Base-by-base conservation (phyloP, 129 eudicot species). In the Flaveria sonorensis region DNA sequence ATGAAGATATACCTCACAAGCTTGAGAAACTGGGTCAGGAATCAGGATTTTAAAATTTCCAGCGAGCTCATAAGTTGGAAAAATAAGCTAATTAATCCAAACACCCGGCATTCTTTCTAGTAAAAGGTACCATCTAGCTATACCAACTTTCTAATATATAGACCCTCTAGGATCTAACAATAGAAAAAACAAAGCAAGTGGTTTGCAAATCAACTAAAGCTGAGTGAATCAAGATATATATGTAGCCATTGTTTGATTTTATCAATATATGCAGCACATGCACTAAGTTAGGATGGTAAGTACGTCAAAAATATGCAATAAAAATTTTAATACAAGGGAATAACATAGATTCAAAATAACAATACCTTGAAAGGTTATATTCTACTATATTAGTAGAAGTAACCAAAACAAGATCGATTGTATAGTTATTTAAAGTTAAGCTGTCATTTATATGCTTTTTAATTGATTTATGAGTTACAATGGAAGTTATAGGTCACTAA, bases 211-310 rank as follows among this genome's bases (percentile, higher is more conserved):
- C 39, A 46, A 43, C 55, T 21, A 43, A 43, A 45, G 5, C 24
- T 43, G 39, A 20, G n/a, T 68, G 73, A 20, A 45, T 45, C 18
- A 43, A 68, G 53, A 28, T 61, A 61, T 24, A 24, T 13, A 10
- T 61, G 32, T 8, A 10, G 64, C 6, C 64, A 61, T 26, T 24
- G n/a, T 61, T 61, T 61, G 42, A 61, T 26, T 26, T n/a, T 61
- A 68, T 45, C 55, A 43, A 13, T 47, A 68, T 68, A 68, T 39
- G 72, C 53, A 68, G 8, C 52, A 68, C 30, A 68, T 18, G 6
- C 2, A 68, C 53, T 19, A 68, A 42, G 16, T 42, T 18, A 16
- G 53, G 72, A 68, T 68, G 30, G 24, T n/a, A 40, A 68, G 14
- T 9, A 68, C 4, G 7, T 68, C 51, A n/a, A 68, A 68, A 18